Evolutionary conservation across 306 rosid genomes (phyloP).

Genomic region (Cicer judaicum): DNA sequence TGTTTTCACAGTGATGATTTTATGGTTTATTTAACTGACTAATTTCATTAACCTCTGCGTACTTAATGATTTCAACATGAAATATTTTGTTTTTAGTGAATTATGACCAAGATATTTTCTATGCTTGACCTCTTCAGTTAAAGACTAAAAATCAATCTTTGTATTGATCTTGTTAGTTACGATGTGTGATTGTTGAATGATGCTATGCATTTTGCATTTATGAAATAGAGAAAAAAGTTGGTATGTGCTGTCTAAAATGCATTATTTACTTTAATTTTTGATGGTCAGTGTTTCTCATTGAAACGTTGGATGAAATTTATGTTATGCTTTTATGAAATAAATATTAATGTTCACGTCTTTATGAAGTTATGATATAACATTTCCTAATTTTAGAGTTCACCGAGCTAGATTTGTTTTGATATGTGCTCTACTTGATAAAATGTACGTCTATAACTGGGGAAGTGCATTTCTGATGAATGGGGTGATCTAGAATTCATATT

Average conservation of each 20-base stretch:
- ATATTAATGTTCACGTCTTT: not conserved
- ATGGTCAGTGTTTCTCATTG: slow-evolving; percentile 1
- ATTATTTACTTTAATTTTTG: not conserved
- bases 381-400: slow-evolving; percentile 39
- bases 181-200: slow-evolving; percentile 15
- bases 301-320: slow-evolving; percentile 15
- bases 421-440: slow-evolving; percentile 5
- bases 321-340: not conserved
- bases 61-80: slow-evolving; percentile 18
- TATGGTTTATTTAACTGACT: not conserved
- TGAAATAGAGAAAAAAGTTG: not conserved
- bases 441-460: slow-evolving; percentile 23
- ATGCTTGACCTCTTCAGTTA: not conserved
- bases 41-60: not conserved
- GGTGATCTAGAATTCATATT: slow-evolving; percentile 15
- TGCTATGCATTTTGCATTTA: not conserved
- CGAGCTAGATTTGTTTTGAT: slow-evolving; percentile 33
- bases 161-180: slow-evolving; percentile 17
- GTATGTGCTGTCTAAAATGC: not conserved
- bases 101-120: slow-evolving; percentile 10
- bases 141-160: not conserved
- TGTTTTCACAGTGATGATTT: not conserved
- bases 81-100: slow-evolving; percentile 11
- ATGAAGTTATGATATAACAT: slow-evolving; percentile 20
- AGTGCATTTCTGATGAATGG: slow-evolving; percentile 24